phyloP scores from a whole-genome alignment of 2,329 filamentous ascomycete genomes.

The Alternaria incomplexa region DNA sequence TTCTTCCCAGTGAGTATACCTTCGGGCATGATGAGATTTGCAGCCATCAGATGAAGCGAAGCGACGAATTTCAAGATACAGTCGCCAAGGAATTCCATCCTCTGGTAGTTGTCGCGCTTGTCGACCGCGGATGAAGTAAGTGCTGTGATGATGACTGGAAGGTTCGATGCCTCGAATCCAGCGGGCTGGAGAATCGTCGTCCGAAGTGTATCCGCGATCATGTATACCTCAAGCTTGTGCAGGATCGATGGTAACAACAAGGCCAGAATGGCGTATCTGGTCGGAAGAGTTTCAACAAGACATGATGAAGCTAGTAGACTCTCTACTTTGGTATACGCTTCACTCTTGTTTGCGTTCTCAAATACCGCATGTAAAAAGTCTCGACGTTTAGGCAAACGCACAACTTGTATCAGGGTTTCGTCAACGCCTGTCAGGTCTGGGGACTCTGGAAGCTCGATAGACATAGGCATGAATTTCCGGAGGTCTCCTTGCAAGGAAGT shows the following conservation, averaged over 20 bases:
- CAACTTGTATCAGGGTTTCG: slow-evolving; percentile 19
- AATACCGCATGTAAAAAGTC: slow-evolving; percentile 63
- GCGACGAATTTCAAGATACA: slow-evolving; percentile 78
- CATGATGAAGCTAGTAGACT: slow-evolving; percentile 59
- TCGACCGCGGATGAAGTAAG: slow-evolving; percentile 70
- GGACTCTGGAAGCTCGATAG: background rate
- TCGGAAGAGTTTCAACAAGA: slow-evolving; percentile 55
- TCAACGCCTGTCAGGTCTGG: background rate
- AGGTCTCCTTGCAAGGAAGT: slow-evolving; percentile 27
- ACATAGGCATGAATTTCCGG: slow-evolving; percentile 27
- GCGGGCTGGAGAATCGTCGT: slow-evolving; percentile 61
- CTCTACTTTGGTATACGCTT: slow-evolving; percentile 52
- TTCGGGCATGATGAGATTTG: slow-evolving; percentile 73
- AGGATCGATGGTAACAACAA: slow-evolving; percentile 75
- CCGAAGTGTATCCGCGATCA: slow-evolving; percentile 68
- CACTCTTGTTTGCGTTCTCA: slow-evolving; percentile 14
- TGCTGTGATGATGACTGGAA: slow-evolving; percentile 68
- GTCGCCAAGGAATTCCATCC: slow-evolving; percentile 87
- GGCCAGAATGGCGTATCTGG: slow-evolving; percentile 55
- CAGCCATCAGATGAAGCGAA: slow-evolving; percentile 67
- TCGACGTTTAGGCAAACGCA: slow-evolving; percentile 59
- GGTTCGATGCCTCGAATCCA: slow-evolving; percentile 54
- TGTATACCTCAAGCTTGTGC: slow-evolving; percentile 68
- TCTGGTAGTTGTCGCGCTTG: slow-evolving; percentile 74
- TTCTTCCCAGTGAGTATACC: slow-evolving; percentile 74